These are phyloP conservation scores for Boechera divaricarpa DNA, from an alignment of 345 rosid genomes.

Conservation along the genomic window DNA sequence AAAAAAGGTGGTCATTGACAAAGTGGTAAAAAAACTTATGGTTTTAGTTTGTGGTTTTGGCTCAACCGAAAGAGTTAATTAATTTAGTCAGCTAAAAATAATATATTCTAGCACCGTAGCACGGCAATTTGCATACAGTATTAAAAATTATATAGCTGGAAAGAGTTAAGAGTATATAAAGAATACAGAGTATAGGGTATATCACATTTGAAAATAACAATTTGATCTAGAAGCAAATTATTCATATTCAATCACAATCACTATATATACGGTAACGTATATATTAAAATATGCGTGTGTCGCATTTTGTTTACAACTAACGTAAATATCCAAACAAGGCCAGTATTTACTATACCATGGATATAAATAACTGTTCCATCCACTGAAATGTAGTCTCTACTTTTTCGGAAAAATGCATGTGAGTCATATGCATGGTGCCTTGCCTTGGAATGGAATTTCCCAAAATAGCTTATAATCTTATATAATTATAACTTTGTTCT, in stretches of 20 bases:
- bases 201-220: not conserved
- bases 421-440: not conserved
- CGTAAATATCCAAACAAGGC: not conserved
- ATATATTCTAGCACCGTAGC: not conserved
- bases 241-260: not conserved
- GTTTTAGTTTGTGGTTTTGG: not conserved
- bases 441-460: conserved; percentile 21
- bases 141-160: not conserved
- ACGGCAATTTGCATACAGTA: not conserved
- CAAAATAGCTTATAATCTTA: conserved; percentile 20
- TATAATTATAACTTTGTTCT: not conserved
- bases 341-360: not conserved
- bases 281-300: too few species aligned
- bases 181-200: too few species aligned
- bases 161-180: not conserved
- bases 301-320: not conserved
- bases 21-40: not conserved
- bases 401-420: conserved; percentile 18
- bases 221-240: not conserved
- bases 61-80: not conserved
- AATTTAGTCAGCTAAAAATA: not conserved
- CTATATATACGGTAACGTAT: not conserved
- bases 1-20: too few species aligned
- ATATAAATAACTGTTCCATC: not conserved
- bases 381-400: not conserved